phyloP scores from a whole-genome alignment of 371 early-diverging fungal species.

The Lichtheimia ramosa region DNA sequence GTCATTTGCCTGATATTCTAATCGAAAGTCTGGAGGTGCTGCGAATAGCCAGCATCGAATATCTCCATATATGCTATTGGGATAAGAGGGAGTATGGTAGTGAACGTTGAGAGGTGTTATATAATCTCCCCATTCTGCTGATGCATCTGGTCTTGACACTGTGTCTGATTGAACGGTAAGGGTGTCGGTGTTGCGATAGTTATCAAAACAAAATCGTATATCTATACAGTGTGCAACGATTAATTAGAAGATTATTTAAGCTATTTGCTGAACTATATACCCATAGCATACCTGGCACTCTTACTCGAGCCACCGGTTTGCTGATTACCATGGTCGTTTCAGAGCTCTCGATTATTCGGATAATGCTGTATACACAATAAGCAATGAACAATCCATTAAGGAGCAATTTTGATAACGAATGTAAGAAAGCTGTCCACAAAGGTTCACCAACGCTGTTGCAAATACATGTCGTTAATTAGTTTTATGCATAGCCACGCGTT shows the following conservation, averaged over 20 bases:
- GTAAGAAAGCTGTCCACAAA: background rate
- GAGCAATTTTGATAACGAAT: background rate
- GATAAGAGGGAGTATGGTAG: background rate
- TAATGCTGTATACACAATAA: background rate
- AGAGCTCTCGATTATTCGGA: background rate
- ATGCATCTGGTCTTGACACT: background rate
- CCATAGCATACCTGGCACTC: background rate
- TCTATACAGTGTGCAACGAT: background rate
- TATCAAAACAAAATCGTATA: slow-evolving; percentile 27
- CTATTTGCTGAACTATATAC: background rate
- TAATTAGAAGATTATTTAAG: too few relatives aligned
- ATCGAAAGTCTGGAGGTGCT: background rate
- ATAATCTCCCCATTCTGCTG: background rate
- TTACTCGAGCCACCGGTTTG: background rate
- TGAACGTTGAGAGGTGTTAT: background rate
- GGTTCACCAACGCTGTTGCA: background rate
- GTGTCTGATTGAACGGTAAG: background rate
- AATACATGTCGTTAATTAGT: background rate
- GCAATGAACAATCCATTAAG: background rate
- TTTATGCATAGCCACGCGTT: background rate
- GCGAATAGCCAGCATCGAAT: background rate
- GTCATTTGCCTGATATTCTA: background rate
- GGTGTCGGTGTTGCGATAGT: slow-evolving; percentile 2
- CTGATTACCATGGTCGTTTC: background rate
- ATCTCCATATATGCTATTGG: background rate